phyloP scores from a whole-genome alignment of 371 early-diverging fungal species.

The Apophysomyces trapeziformis region DNA sequence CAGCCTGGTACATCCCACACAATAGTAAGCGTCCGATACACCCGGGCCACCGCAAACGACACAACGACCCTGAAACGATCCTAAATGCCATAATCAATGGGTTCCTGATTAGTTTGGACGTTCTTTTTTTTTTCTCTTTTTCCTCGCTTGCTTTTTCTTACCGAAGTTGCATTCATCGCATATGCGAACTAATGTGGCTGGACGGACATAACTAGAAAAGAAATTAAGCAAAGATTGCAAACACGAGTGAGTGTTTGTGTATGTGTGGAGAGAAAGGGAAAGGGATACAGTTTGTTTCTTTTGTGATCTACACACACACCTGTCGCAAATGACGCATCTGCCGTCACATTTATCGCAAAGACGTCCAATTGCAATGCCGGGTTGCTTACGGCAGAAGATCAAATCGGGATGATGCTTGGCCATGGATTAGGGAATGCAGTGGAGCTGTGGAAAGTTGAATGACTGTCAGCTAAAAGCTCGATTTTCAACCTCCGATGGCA shows the following conservation, averaged over 20 bases:
- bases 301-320: conserved; percentile 43
- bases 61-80: conserved; percentile 89
- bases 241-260: no score
- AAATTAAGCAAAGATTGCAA: neutral
- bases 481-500: no score
- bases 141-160: conserved; percentile 23
- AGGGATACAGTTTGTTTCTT: neutral
- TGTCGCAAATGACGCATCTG: conserved; percentile 95
- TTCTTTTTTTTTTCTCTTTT: neutral
- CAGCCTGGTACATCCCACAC: conserved; percentile 86
- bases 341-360: conserved; percentile 96
- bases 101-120: neutral
- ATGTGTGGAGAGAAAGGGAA: no score
- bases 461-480: no score
- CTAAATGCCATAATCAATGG: conserved; percentile 14
- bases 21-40: conserved; percentile 96
- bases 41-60: conserved; percentile 93
- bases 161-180: conserved; percentile 98
- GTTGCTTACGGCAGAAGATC: conserved; percentile 94
- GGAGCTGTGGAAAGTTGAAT: neutral
- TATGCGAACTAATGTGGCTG: conserved; percentile 86
- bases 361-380: conserved; percentile 96
- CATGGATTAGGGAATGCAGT: conserved; percentile 43
- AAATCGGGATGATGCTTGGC: conserved; percentile 93
- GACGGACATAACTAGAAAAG: conserved; percentile 73